A percentile compares a stretch with the other conserved stretches of the same genome.
Conservation (phyloP, 148 eudicot species). For the Hydrangea macrophylla region DNA sequence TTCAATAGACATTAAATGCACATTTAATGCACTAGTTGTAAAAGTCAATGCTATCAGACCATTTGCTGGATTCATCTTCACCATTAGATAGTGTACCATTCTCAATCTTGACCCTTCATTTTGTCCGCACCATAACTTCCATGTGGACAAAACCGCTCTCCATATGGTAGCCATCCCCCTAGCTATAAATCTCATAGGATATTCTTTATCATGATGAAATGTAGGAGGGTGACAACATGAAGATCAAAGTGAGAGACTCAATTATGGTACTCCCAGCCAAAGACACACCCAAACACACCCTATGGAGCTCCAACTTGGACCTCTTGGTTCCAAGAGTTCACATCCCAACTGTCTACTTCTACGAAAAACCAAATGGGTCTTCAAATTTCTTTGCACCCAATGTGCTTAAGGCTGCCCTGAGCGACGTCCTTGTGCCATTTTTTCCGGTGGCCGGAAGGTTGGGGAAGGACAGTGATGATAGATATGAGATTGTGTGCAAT, state of each 20-base stretch:
- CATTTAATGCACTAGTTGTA: no score
- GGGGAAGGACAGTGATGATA: not conserved
- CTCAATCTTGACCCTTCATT: no score
- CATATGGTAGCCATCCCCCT: no score
- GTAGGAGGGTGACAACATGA: not conserved
- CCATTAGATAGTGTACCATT: no score
- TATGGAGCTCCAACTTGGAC: conserved; percentile 18
- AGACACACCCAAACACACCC: not conserved
- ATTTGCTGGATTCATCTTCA: no score
- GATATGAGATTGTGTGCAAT: conserved; percentile 12
- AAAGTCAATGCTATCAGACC: no score
- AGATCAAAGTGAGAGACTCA: conserved; percentile 2
- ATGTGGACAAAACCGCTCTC: no score
- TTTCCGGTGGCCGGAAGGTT: conserved; percentile 22
- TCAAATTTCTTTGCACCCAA: conserved; percentile 9
- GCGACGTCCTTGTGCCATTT: conserved; percentile 14
- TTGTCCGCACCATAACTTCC: no score
- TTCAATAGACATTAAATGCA: no score
- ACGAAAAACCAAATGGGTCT: conserved; percentile 13
- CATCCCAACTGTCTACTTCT: conserved; percentile 19
- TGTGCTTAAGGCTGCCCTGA: conserved; percentile 8
- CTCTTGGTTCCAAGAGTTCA: conserved; percentile 6
- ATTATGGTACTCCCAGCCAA: not conserved
- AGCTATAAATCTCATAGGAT: no score
- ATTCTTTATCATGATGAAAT: no score